Conservation (phyloP, 305 asterid species). For the Fraxinus floribunda region DNA sequence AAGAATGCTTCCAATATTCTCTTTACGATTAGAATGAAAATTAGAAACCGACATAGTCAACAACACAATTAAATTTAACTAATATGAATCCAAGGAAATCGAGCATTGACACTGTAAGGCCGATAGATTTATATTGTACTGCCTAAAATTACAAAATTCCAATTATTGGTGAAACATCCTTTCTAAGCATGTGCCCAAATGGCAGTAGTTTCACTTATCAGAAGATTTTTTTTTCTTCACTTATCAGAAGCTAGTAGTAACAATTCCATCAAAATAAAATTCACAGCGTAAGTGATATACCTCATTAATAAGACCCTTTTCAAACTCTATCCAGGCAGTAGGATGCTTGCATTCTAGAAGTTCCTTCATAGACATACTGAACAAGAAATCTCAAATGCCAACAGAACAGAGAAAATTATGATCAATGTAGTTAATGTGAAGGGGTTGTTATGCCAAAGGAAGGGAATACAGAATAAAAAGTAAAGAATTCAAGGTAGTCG, state of each 20-base stretch:
- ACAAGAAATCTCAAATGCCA: constrained; percentile 34
- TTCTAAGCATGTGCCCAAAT: constrained; percentile 7
- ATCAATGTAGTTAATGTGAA: background rate
- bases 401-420: constrained; percentile 15
- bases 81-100: background rate
- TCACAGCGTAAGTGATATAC: constrained; percentile 34
- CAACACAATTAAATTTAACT: background rate
- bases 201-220: constrained; percentile 10
- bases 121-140: background rate
- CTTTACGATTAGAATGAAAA: background rate
- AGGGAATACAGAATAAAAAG: background rate
- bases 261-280: constrained; percentile 7
- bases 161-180: constrained; percentile 2
- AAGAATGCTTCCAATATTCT: background rate
- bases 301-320: constrained; percentile 80
- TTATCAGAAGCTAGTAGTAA: background rate
- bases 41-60: background rate
- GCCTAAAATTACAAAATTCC: constrained; percentile 1
- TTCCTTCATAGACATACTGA: constrained; percentile 88
- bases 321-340: constrained; percentile 88
- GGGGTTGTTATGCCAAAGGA: background rate
- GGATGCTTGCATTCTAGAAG: constrained; percentile 89
- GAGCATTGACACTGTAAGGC: background rate
- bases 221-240: background rate
- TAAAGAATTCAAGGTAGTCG: background rate